Conservation (phyloP, 306 rosid species). For the Echinosophora koreensis region DNA sequence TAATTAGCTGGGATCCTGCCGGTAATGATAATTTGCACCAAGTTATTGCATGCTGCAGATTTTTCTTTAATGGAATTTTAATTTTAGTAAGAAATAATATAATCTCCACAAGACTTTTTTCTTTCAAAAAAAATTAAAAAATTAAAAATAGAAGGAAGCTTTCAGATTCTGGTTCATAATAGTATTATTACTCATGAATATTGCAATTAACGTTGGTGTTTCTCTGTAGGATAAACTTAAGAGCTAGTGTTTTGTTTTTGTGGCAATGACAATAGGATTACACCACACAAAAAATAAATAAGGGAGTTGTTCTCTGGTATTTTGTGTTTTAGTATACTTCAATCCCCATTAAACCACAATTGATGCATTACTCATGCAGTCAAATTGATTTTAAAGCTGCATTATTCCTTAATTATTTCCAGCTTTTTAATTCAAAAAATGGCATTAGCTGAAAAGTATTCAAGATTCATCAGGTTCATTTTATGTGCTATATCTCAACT, state of each 20-base stretch:
- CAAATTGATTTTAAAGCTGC: not conserved
- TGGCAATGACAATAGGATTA: not conserved
- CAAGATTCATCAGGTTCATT: not conserved
- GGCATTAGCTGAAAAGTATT: not conserved
- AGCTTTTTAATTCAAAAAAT: not conserved
- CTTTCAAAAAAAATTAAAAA: not conserved
- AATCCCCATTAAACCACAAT: not conserved
- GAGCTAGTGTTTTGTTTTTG: not conserved
- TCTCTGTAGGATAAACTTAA: not conserved
- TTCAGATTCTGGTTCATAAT: not conserved
- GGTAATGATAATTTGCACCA: not conserved
- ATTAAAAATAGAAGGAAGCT: not conserved
- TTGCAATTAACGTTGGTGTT: not conserved
- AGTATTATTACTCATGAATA: not conserved
- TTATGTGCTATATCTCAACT: not conserved
- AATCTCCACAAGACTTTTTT: not conserved
- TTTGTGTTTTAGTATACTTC: not conserved
- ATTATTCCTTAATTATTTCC: not conserved
- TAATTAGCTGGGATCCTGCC: not conserved
- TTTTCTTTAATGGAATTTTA: not conserved
- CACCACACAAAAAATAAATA: no score
- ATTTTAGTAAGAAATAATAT: not conserved
- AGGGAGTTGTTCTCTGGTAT: not conserved
- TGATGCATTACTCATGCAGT: constrained; percentile 15
- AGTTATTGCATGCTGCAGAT: not conserved